phyloP scores from a whole-genome alignment of 1,284 basidiomycete species.

The Puccinia polysora region DNA sequence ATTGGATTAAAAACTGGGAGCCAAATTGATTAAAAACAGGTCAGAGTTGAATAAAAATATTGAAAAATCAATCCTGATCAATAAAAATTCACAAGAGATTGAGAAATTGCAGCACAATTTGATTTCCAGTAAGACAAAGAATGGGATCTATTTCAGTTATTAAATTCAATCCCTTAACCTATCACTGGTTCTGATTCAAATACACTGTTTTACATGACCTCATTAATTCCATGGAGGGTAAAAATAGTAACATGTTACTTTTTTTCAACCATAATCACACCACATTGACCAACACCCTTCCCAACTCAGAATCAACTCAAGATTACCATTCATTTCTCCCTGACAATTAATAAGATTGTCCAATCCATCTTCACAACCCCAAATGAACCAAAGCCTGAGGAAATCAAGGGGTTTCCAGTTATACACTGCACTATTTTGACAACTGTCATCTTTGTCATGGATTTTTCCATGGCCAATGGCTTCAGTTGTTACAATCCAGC shows the following conservation, averaged over 20 bases:
- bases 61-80: conserved; percentile 83
- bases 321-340: not conserved
- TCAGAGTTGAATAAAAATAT: conserved; percentile 93
- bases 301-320: not conserved
- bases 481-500: conserved; percentile 22
- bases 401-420: conserved; percentile 13
- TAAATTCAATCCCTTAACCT: too few species aligned
- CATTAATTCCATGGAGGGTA: too few species aligned
- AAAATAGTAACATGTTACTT: too few species aligned
- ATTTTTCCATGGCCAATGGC: conserved; percentile 24
- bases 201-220: too few species aligned
- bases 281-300: not conserved
- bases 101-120: conserved; percentile 87
- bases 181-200: too few species aligned
- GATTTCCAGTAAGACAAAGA: conserved; percentile 82
- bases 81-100: conserved; percentile 93
- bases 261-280: too few species aligned
- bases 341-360: conserved; percentile 2
- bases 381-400: not conserved
- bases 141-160: conserved; percentile 86
- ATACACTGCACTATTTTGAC: conserved; percentile 27
- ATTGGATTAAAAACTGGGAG: conserved; percentile 91
- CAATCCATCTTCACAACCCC: not conserved
- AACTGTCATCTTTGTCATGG: conserved; percentile 36
- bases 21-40: conserved; percentile 91